These are phyloP conservation scores for Phyllosticta citrichinensis DNA, from an alignment of 2,329 filamentous ascomycete genomes.

Conservation along the genomic window DNA sequence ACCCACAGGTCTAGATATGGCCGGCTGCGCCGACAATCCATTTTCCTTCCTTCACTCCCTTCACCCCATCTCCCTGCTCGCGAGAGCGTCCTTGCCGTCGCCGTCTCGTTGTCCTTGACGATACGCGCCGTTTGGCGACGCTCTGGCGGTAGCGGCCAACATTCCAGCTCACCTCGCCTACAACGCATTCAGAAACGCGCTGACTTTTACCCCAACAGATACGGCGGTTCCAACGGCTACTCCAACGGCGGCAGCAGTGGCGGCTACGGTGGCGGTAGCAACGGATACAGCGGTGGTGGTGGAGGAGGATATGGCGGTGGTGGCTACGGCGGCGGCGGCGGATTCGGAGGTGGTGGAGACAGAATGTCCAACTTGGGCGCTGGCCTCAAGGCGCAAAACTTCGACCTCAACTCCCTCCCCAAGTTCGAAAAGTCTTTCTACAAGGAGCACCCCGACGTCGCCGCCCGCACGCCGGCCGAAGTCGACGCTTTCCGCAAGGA, in stretches of 20 bases:
- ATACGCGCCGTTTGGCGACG: constrained; percentile 1
- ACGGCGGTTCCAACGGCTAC: constrained; percentile 22
- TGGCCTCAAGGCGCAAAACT: constrained; percentile 76
- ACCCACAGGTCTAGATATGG: constrained; percentile 31
- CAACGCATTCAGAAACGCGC: neutral
- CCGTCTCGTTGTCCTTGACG: neutral
- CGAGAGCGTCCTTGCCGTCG: neutral
- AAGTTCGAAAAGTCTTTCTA: constrained; percentile 99
- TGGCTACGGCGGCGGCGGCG: constrained; percentile 33
- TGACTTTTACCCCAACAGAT: constrained; percentile 11
- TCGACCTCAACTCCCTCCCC: constrained; percentile 70
- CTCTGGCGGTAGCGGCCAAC: neutral
- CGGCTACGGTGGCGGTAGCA: constrained; percentile 13
- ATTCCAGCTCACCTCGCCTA: neutral
- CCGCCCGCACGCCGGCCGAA: constrained; percentile 62
- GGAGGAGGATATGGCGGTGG: constrained; percentile 20
- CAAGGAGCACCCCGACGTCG: constrained; percentile 81
- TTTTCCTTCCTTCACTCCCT: neutral
- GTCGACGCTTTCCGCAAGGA: constrained; percentile 81
- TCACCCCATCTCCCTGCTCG: neutral
- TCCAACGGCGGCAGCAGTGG: constrained; percentile 15
- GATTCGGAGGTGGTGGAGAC: constrained; percentile 73
- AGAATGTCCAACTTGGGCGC: constrained; percentile 88
- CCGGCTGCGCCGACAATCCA: constrained; percentile 17
- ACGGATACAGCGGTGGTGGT: constrained; percentile 20